phyloP scores from a whole-genome alignment of 1,139 yeast genomes.

The Entelexis paramagnoliae region DNA sequence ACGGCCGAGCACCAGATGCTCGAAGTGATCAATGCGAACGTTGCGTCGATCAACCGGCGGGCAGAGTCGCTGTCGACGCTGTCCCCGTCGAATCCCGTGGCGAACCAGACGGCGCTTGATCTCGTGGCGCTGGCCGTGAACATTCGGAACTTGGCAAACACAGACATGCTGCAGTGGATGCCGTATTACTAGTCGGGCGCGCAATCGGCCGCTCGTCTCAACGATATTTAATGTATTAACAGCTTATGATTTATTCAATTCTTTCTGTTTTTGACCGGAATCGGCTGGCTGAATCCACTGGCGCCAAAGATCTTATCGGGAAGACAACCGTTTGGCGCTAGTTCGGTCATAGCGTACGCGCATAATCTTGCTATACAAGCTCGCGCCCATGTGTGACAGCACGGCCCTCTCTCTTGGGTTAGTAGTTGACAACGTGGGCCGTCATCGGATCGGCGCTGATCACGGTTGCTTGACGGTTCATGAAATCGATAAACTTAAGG shows the following conservation, averaged over 20 bases:
- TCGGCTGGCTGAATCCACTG: too few relatives aligned
- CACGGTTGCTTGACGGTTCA: too few relatives aligned
- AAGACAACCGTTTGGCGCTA: too few relatives aligned
- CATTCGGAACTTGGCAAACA: slow-evolving; percentile 85
- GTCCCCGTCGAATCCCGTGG: slow-evolving; percentile 63
- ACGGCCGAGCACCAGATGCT: slow-evolving; percentile 71
- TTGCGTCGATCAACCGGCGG: slow-evolving; percentile 67
- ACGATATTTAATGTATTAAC: not conserved
- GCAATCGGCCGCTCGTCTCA: not conserved
- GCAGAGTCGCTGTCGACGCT: slow-evolving; percentile 59
- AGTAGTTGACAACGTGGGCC: too few relatives aligned
- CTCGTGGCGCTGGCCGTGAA: slow-evolving; percentile 92
- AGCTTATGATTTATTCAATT: not conserved
- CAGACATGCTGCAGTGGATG: slow-evolving; percentile 85
- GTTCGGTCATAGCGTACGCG: too few relatives aligned
- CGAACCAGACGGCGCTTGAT: slow-evolving; percentile 89
- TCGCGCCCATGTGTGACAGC: too few relatives aligned
- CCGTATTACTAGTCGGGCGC: slow-evolving; percentile 44
- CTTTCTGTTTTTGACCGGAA: too few relatives aligned
- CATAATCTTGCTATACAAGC: too few relatives aligned
- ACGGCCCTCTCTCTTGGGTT: too few relatives aligned
- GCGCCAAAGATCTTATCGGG: too few relatives aligned
- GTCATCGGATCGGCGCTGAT: too few relatives aligned
- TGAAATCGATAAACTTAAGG: too few relatives aligned
- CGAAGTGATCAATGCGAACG: slow-evolving; percentile 81